These are phyloP conservation scores for Mortierella claussenii DNA, from an alignment of 192 early-diverging fungal species.

Conservation along the genomic window DNA sequence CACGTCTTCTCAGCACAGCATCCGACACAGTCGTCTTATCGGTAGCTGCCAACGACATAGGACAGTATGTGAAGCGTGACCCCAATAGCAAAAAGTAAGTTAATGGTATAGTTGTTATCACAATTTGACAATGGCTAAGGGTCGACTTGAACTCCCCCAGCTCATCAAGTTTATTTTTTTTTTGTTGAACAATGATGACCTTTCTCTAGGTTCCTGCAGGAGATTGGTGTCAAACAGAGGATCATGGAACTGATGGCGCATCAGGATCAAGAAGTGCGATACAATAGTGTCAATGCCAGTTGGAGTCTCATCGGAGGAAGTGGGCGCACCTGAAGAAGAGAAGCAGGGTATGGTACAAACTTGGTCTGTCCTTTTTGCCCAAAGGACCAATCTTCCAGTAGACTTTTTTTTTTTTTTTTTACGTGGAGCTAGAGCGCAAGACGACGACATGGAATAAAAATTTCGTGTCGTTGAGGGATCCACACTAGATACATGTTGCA, in stretches of 20 bases:
- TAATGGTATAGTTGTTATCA: no score
- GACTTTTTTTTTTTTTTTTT: neutral
- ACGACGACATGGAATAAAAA: no score
- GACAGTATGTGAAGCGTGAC: constrained; percentile 92
- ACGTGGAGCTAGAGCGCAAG: no score
- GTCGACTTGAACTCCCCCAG: neutral
- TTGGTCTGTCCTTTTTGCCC: neutral
- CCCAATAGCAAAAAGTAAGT: constrained; percentile 87
- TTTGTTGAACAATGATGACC: neutral
- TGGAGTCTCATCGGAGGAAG: constrained; percentile 49
- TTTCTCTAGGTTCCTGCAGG: constrained; percentile 80
- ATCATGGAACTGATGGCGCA: constrained; percentile 99
- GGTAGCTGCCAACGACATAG: constrained; percentile 93
- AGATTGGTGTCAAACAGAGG: constrained; percentile 91
- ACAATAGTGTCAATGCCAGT: constrained; percentile 59
- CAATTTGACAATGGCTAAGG: no score
- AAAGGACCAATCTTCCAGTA: neutral
- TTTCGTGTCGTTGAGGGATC: no score
- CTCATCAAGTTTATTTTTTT: neutral
- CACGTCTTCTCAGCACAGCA: constrained; percentile 73
- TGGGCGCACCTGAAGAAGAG: neutral
- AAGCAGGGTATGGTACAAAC: neutral
- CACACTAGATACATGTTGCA: no score
- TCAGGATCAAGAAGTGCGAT: constrained; percentile 89
- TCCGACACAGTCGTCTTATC: constrained; percentile 75